These are phyloP conservation scores for Rhodotorula paludigena DNA, from an alignment of 768 basidiomycete genomes.

Conservation along the genomic window DNA sequence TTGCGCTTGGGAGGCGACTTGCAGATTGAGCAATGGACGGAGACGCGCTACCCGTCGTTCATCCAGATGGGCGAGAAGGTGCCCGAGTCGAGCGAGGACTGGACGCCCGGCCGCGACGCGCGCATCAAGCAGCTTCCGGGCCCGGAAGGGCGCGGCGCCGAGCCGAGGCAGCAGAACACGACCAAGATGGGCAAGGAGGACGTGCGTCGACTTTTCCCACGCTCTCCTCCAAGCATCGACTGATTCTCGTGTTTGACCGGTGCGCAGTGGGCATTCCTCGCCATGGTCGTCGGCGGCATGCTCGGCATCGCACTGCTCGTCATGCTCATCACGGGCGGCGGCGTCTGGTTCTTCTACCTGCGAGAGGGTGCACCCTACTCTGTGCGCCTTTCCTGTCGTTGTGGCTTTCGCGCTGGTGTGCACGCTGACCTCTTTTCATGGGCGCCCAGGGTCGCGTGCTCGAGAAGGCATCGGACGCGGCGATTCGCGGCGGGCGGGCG, in stretches of 20 bases:
- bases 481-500: background rate
- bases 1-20: background rate
- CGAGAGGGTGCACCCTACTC: conserved; percentile 22
- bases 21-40: conserved; percentile 87
- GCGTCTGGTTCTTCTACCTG: conserved; percentile 19
- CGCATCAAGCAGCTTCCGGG: conserved; percentile 36
- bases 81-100: conserved; percentile 21
- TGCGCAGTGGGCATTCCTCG: conserved; percentile 32
- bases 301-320: conserved; percentile 7
- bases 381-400: background rate
- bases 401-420: background rate
- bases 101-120: conserved; percentile 30
- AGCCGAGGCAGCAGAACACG: background rate
- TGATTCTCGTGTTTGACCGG: no score
- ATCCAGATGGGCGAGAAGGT: conserved; percentile 48
- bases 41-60: conserved; percentile 90
- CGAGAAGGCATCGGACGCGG: background rate
- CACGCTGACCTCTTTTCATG: background rate
- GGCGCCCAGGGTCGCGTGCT: background rate
- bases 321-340: background rate
- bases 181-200: conserved; percentile 23
- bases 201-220: conserved; percentile 6
- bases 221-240: no score
- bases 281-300: conserved; percentile 15
- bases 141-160: conserved; percentile 2